A percentile compares a stretch with the other conserved stretches of the same genome.
Evolutionary conservation across 2,329 filamentous ascomycete genomes (phyloP).

Genomic region (Fusarium gaditjirri): DNA sequence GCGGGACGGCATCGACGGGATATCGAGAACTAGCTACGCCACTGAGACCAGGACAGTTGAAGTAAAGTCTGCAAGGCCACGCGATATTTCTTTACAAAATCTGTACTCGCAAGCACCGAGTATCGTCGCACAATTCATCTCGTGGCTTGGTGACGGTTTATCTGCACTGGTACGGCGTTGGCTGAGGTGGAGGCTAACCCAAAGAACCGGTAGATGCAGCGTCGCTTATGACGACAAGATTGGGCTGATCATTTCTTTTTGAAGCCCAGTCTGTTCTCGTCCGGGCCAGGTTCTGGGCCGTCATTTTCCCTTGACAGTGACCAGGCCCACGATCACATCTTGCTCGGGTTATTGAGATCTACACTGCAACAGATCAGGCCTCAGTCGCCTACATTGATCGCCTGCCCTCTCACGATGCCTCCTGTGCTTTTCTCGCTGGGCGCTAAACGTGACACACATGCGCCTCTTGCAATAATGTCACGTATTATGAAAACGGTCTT

Average conservation of each 20-base stretch:
- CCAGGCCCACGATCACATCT: not conserved
- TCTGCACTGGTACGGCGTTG: not conserved
- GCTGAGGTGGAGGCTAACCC: not conserved
- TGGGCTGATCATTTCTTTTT: slow-evolving; percentile 5
- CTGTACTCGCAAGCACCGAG: not conserved
- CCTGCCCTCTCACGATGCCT: not conserved
- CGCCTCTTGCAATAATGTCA: slow-evolving; percentile 3
- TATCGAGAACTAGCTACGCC: not conserved
- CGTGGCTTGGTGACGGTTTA: not conserved
- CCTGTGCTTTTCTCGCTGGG: not conserved
- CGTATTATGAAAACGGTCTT: slow-evolving; percentile 1
- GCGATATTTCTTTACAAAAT: not conserved
- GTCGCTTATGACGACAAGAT: slow-evolving; percentile 28
- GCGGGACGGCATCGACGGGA: slow-evolving; percentile 5
- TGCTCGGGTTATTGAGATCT: slow-evolving; percentile 15
- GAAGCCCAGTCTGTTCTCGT: not conserved
- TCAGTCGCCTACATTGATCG: not conserved
- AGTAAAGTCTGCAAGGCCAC: not conserved
- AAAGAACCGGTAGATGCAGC: not conserved
- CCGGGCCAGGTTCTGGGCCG: not conserved
- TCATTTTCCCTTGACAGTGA: not conserved
- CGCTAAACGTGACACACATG: not conserved
- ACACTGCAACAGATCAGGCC: slow-evolving; percentile 5
- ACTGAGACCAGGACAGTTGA: not conserved
- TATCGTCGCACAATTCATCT: not conserved